Evolutionary conservation across 2,329 filamentous ascomycete genomes (phyloP).

Genomic region (Beauveria sp.): DNA sequence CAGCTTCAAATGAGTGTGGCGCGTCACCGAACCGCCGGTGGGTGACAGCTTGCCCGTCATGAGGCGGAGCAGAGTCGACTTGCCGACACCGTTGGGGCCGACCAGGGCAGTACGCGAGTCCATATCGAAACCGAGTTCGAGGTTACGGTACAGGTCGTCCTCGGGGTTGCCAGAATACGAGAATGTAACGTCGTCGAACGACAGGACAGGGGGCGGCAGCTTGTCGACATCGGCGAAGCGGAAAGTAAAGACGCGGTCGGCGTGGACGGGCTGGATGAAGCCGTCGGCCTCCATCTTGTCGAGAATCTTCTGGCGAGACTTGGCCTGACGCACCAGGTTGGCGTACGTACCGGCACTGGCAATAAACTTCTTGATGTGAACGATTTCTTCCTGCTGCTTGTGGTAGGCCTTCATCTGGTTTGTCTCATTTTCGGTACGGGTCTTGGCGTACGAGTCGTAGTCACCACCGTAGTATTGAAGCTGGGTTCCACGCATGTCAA

Average conservation of each 20-base stretch:
- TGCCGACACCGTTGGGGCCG: constrained; percentile 97
- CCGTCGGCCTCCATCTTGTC: constrained; percentile 99
- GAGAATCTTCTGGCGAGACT: constrained; percentile 98
- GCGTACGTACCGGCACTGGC: constrained; percentile 98
- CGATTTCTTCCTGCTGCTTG: constrained; percentile 98
- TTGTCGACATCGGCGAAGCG: constrained; percentile 98
- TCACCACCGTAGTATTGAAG: constrained; percentile 99
- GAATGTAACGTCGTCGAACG: constrained; percentile 96
- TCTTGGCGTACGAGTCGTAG: constrained; percentile 98
- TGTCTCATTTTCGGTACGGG: constrained; percentile 82
- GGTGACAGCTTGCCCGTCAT: constrained; percentile 95
- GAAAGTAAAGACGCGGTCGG: constrained; percentile 91
- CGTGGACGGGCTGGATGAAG: constrained; percentile 83
- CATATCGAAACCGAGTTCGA: constrained; percentile 99
- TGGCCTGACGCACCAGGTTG: constrained; percentile 97
- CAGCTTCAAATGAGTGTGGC: constrained; percentile 97
- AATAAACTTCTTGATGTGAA: constrained; percentile 99
- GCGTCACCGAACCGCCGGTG: constrained; percentile 71
- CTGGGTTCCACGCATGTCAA: constrained; percentile 87
- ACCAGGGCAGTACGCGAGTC: constrained; percentile 95
- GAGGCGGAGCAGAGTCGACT: constrained; percentile 89
- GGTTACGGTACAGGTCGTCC: constrained; percentile 92
- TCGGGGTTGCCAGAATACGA: constrained; percentile 86
- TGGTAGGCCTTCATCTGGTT: constrained; percentile 99
- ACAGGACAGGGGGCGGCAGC: constrained; percentile 92